Evolutionary conservation across 2,329 filamentous ascomycete genomes (phyloP).

Genomic region (Thelonectria rubi): DNA sequence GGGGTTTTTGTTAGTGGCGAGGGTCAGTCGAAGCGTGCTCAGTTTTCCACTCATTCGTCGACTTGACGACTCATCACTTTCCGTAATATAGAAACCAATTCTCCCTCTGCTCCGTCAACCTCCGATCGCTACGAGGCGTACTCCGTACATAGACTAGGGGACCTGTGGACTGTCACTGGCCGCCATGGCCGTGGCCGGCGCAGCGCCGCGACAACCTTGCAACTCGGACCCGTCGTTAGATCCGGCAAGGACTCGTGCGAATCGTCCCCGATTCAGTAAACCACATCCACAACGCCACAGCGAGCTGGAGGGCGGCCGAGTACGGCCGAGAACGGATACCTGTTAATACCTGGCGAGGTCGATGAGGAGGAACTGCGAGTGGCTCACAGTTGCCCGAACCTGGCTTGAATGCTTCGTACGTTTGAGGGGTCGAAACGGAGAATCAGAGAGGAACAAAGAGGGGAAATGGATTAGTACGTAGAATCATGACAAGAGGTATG

Average conservation of each 20-base stretch:
- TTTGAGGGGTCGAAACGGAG: conserved; percentile 13
- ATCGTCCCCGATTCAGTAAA: conserved; percentile 21
- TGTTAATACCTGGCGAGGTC: too few species aligned
- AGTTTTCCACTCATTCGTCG: conserved; percentile 2
- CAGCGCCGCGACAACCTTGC: conserved; percentile 17
- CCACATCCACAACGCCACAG: conserved; percentile 22
- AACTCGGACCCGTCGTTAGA: conserved; percentile 25
- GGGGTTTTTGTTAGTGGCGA: conserved; percentile 13
- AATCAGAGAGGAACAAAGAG: conserved; percentile 8
- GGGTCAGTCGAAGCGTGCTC: conserved; percentile 4
- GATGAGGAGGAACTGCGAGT: not conserved
- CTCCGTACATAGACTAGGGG: conserved; percentile 10
- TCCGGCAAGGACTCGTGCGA: conserved; percentile 26
- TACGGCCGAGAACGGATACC: too few species aligned
- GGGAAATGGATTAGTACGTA: not conserved
- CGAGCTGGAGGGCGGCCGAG: conserved; percentile 1
- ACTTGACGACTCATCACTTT: conserved; percentile 1
- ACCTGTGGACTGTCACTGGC: conserved; percentile 16
- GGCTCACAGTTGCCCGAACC: not conserved
- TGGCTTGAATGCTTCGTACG: not conserved
- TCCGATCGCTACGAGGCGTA: conserved; percentile 3
- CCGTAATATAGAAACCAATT: conserved; percentile 1
- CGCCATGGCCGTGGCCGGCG: conserved; percentile 16
- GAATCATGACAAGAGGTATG: too few species aligned
- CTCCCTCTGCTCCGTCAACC: conserved; percentile 3